These are phyloP conservation scores for Panaeolus cyanescens DNA, from an alignment of 768 basidiomycete genomes.

Conservation along the genomic window DNA sequence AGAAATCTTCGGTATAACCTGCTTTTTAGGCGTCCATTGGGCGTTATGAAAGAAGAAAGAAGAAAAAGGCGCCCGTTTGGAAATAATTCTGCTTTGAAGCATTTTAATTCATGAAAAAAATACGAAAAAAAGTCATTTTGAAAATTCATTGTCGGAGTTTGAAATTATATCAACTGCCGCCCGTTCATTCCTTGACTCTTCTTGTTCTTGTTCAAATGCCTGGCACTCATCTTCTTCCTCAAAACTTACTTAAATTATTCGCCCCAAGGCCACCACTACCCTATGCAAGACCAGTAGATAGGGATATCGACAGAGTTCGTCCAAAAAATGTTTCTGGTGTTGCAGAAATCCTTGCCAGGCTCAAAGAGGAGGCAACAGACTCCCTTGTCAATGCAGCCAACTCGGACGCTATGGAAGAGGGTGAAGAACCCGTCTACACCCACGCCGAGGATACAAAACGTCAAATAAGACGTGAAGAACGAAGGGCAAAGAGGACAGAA, in stretches of 20 bases:
- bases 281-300: constrained; percentile 83
- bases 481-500: constrained; percentile 74
- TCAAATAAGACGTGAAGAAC: constrained; percentile 74
- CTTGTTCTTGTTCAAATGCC: constrained; percentile 36
- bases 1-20: constrained; percentile 10
- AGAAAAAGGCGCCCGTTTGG: constrained; percentile 32
- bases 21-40: constrained; percentile 42
- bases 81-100: neutral
- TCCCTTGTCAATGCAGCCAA: constrained; percentile 59
- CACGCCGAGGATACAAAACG: constrained; percentile 83
- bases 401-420: constrained; percentile 78
- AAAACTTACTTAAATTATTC: constrained; percentile 96
- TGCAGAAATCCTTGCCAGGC: constrained; percentile 66
- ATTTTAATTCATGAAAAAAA: neutral
- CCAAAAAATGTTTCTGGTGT: constrained; percentile 76
- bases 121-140: neutral
- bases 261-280: constrained; percentile 90
- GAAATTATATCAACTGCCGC: neutral
- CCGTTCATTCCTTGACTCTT: neutral
- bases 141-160: neutral
- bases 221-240: constrained; percentile 89
- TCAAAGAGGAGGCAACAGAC: constrained; percentile 79
- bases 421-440: constrained; percentile 79
- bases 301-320: constrained; percentile 74
- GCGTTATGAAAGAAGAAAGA: constrained; percentile 69